phyloP scores from a whole-genome alignment of 331 rosid genomes.

The Acacia pycnantha region DNA sequence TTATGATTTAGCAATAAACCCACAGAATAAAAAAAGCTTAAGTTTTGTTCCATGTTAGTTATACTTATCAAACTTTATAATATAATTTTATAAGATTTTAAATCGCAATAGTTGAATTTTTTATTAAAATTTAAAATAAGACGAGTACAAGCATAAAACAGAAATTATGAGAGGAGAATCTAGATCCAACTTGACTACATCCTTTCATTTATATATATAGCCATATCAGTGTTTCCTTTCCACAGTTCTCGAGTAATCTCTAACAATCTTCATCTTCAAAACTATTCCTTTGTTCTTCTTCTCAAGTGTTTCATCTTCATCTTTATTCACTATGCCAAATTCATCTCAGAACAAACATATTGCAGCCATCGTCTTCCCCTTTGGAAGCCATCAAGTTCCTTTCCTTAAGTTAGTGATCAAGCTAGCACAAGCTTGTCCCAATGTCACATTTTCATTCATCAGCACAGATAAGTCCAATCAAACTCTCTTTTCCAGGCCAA shows the following conservation, averaged over 20 bases:
- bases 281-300: background rate
- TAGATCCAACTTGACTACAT: background rate
- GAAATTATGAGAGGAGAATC: too few species aligned
- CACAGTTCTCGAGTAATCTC: background rate
- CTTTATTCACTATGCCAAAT: background rate
- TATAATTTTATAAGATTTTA: too few species aligned
- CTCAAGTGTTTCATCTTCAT: background rate
- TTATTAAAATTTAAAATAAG: too few species aligned
- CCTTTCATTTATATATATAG: background rate
- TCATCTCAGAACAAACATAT: slow-evolving; percentile 26
- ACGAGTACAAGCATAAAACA: too few species aligned
- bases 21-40: too few species aligned
- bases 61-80: too few species aligned
- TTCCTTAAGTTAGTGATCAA: slow-evolving; percentile 29
- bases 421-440: slow-evolving; percentile 31
- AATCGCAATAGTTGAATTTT: too few species aligned
- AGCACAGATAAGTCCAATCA: slow-evolving; percentile 20
- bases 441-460: slow-evolving; percentile 37
- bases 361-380: slow-evolving; percentile 36
- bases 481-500: slow-evolving; percentile 30
- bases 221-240: background rate
- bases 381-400: slow-evolving; percentile 35
- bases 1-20: too few species aligned
- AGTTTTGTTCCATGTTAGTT: too few species aligned
- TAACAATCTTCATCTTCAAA: background rate